Conservation (phyloP, 2,329 filamentous ascomycete species). For the Paecilomyces sp. region DNA sequence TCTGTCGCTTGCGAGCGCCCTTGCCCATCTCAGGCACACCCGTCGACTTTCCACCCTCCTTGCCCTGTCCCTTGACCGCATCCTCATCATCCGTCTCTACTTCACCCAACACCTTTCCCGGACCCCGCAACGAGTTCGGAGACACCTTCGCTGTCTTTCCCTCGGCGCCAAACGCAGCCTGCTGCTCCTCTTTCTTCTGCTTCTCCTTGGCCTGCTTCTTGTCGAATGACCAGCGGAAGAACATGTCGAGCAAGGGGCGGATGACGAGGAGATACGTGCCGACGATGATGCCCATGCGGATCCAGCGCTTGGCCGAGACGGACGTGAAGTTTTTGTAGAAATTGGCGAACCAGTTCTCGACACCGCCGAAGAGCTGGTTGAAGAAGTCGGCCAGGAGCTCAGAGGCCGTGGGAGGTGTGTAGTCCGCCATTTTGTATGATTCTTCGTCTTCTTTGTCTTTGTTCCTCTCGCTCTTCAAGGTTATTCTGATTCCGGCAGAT, state of each 20-base stretch:
- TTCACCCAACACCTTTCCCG: slow-evolving; percentile 30
- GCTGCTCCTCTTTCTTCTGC: slow-evolving; percentile 47
- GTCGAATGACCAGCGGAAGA: slow-evolving; percentile 56
- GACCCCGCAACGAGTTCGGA: slow-evolving; percentile 55
- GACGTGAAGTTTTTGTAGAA: slow-evolving; percentile 24
- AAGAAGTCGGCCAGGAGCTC: slow-evolving; percentile 7
- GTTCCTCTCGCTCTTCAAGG: neutral
- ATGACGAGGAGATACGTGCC: slow-evolving; percentile 61
- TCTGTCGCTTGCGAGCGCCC: slow-evolving; percentile 59
- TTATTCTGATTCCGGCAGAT: neutral
- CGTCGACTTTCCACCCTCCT: slow-evolving; percentile 29
- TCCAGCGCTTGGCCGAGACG: slow-evolving; percentile 34
- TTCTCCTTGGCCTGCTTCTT: slow-evolving; percentile 38
- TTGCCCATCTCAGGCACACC: slow-evolving; percentile 54
- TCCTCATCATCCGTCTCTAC: slow-evolving; percentile 27
- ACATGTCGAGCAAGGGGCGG: slow-evolving; percentile 46
- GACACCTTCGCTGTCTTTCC: slow-evolving; percentile 45
- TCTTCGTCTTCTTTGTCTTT: neutral
- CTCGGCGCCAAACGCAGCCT: slow-evolving; percentile 31
- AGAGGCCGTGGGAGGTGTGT: slow-evolving; percentile 1
- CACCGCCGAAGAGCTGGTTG: slow-evolving; percentile 7
- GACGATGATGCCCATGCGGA: slow-evolving; percentile 63
- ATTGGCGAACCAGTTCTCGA: slow-evolving; percentile 12
- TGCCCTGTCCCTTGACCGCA: slow-evolving; percentile 28
- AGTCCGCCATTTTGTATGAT: slow-evolving; percentile 1